Evolutionary conservation across 192 early-diverging fungal genomes (phyloP).

Genomic region (Podochytrium sp.): DNA sequence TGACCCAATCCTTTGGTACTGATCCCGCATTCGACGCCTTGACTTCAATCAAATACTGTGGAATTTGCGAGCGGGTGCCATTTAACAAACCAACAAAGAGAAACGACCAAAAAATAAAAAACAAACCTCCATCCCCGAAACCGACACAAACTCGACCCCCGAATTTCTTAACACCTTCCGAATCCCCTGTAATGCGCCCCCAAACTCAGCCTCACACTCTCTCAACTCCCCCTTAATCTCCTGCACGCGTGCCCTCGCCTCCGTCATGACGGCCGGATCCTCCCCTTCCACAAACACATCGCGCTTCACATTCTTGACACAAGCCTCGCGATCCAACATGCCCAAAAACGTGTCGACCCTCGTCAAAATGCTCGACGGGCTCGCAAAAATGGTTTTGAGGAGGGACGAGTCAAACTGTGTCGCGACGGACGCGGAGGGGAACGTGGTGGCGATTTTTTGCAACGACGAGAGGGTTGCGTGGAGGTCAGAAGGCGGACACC

Average conservation of each 20-base stretch:
- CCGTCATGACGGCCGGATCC: not conserved
- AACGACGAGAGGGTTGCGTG: conserved; percentile 7
- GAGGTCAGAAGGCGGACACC: conserved; percentile 68
- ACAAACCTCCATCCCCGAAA: conserved; percentile 67
- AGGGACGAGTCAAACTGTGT: conserved; percentile 8
- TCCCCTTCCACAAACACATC: not conserved
- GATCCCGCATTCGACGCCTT: conserved; percentile 55
- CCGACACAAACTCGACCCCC: conserved; percentile 59
- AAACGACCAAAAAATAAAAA: not conserved
- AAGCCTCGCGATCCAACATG: conserved; percentile 53
- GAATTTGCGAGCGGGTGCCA: no score
- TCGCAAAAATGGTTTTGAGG: not conserved
- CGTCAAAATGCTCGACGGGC: not conserved
- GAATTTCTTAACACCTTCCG: conserved; percentile 47
- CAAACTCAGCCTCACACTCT: conserved; percentile 60
- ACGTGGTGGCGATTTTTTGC: not conserved
- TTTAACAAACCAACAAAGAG: not conserved
- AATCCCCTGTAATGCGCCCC: conserved; percentile 54
- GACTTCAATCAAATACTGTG: conserved; percentile 73
- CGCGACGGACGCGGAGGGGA: not conserved
- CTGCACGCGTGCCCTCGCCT: conserved; percentile 13
- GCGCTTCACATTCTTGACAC: conserved; percentile 46
- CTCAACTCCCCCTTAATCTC: conserved; percentile 46
- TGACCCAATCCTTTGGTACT: conserved; percentile 73
- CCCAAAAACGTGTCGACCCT: conserved; percentile 7